Percentiles rank a stretch among this genome's conserved stretches.
These are phyloP conservation scores for Pseudopithomyces chartarum DNA, from an alignment of 2,329 filamentous ascomycete genomes.

Conservation along the genomic window DNA sequence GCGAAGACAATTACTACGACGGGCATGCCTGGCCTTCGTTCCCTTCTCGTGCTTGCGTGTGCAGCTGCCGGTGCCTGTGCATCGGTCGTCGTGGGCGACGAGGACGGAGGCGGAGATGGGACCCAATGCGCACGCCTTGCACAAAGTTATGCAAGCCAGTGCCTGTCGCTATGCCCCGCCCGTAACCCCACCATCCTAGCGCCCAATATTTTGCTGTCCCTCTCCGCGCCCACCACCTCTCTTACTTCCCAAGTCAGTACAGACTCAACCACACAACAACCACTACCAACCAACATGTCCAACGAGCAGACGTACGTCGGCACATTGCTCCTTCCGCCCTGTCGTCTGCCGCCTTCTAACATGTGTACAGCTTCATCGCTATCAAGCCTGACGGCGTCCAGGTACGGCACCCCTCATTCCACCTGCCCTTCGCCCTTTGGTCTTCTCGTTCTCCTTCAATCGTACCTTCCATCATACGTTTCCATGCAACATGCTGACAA, in stretches of 20 bases:
- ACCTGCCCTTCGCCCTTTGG: neutral
- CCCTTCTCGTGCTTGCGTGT: neutral
- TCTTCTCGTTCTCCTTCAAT: neutral
- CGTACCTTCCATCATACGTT: neutral
- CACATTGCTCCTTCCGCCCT: conserved; percentile 1
- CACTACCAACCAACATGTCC: conserved; percentile 55
- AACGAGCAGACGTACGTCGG: conserved; percentile 82
- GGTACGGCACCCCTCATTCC: conserved; percentile 59
- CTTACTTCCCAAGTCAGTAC: conserved; percentile 22
- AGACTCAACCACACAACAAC: conserved; percentile 15
- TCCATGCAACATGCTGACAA: conserved; percentile 14
- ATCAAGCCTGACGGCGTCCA: conserved; percentile 99
- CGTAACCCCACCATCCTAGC: conserved; percentile 30
- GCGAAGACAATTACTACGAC: no score
- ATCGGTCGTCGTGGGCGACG: neutral
- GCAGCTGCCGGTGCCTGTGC: neutral
- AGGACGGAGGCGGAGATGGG: neutral
- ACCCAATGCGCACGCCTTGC: conserved; percentile 6
- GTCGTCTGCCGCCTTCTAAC: conserved; percentile 35
- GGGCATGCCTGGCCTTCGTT: neutral
- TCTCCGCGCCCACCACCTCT: conserved; percentile 14
- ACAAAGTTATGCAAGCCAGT: conserved; percentile 18
- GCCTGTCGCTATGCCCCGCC: conserved; percentile 13
- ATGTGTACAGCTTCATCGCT: conserved; percentile 85
- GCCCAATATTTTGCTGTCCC: conserved; percentile 34